Evolutionary conservation across 1,139 yeast species (phyloP), one percentile per base, ranked within the genome.

Genomic region (Tardiomyces digboiensis): DNA sequence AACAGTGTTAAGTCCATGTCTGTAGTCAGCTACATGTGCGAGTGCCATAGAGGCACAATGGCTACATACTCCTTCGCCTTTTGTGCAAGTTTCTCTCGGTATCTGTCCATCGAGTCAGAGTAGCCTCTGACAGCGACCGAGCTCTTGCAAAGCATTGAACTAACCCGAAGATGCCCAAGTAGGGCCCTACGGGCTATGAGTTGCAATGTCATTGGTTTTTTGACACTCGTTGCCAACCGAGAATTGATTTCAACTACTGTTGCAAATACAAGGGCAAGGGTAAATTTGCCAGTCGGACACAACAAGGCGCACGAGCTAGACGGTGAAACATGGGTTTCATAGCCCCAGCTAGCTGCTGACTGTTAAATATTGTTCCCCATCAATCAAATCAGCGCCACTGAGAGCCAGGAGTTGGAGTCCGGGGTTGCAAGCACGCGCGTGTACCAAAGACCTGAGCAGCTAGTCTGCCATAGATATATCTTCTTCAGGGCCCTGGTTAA

Each of bases 1-100:
- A 2, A 85, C 67, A 38, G 74, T 65, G 2, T 66, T 55, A 6
- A 70, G 67, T 10, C 80, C 80, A 21, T 68, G 58, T 39, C 54
- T 50, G 26, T 13, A 13, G 33, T 26, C 14, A 26, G 33, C 10
- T 13, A 8, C 26, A n/a, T n/a, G n/a, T n/a, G n/a, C 14, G 21
- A 21, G 7, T 39, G 19, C 12, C 18, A 10, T 12, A 8, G 36
- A 12, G 19, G 8, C 7, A 19, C 18, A 19, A 12, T 10, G 18
- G 10, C 12, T 3, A 26, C 71, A 45, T 57, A 48, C 45, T 66
- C 66, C 43, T 64, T 60, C 1, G 84, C 85, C 53, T 69, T 73
- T 43, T 66, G 56, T 39, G 71, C 67, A 40, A 80, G 61, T 57
- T 78, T 71, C 6, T 59, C 69, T 42, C 59, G 56, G 52, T 73